phyloP scores from a whole-genome alignment of 23 red algal genomes.

The Gracilaria gracilis region DNA sequence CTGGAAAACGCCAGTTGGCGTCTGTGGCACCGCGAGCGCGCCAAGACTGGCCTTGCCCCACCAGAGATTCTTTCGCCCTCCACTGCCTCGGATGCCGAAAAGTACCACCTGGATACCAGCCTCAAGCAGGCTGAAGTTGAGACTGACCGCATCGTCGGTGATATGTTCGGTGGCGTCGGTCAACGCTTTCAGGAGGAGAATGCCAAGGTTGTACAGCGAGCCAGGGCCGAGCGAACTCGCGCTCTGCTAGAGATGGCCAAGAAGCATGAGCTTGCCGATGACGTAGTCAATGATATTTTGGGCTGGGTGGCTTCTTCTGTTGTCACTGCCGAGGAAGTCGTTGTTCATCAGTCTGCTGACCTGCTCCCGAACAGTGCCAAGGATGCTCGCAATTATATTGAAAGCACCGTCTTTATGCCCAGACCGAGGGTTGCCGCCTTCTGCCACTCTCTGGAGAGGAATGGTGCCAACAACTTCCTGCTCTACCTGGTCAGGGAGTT shows the following conservation, averaged over 20 bases:
- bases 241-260: constrained; percentile 74
- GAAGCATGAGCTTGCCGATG: constrained; percentile 72
- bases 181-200: constrained; percentile 73
- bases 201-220: constrained; percentile 44
- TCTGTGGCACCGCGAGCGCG: constrained; percentile 84
- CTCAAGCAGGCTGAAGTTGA: constrained; percentile 77
- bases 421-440: constrained; percentile 88
- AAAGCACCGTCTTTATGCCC: constrained; percentile 46
- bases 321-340: constrained; percentile 61
- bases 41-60: constrained; percentile 48
- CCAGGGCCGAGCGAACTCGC: constrained; percentile 75
- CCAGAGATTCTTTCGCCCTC: constrained; percentile 35
- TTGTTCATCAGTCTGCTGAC: constrained; percentile 14
- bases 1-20: constrained; percentile 96
- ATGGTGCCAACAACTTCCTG: constrained; percentile 98
- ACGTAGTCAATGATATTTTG: constrained; percentile 81
- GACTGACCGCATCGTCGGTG: constrained; percentile 86
- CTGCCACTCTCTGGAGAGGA: constrained; percentile 95
- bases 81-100: constrained; percentile 70
- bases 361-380: constrained; percentile 41
- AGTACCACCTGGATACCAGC: constrained; percentile 80
- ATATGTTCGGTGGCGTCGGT: constrained; percentile 83
- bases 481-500: constrained; percentile 92
- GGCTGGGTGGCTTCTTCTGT: constrained; percentile 64
- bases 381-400: constrained; percentile 61